Conservation (phyloP, 2,329 filamentous ascomycete genomes). For the Pyrenochaeta sp. region DNA sequence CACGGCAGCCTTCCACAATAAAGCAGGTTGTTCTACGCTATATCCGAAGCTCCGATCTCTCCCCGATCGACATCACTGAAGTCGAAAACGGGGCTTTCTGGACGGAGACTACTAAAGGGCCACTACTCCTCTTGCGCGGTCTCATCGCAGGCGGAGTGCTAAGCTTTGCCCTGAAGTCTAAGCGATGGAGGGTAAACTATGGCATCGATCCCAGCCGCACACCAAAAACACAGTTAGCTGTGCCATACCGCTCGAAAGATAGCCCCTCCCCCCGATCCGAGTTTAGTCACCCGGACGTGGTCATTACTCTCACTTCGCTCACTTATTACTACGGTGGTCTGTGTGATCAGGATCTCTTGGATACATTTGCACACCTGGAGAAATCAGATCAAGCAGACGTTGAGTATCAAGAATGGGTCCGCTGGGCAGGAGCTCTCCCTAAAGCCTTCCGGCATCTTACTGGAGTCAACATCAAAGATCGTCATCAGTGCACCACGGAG, state of each 20-base stretch:
- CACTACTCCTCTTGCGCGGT: conserved; percentile 59
- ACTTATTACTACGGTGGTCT: conserved; percentile 71
- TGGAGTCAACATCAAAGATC: conserved; percentile 54
- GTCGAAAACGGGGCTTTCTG: conserved; percentile 36
- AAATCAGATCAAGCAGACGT: conserved; percentile 56
- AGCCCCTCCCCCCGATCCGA: conserved; percentile 67
- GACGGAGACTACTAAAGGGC: conserved; percentile 34
- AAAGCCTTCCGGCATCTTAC: conserved; percentile 47
- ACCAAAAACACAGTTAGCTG: conserved; percentile 60
- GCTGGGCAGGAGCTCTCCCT: conserved; percentile 28
- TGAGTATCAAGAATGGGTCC: conserved; percentile 61
- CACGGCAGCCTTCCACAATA: conserved; percentile 36
- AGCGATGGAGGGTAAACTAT: conserved; percentile 70
- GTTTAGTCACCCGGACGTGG: conserved; percentile 63
- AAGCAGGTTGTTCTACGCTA: conserved; percentile 50
- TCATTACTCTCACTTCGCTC: conserved; percentile 9
- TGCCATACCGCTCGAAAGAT: conserved; percentile 71
- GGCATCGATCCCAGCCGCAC: conserved; percentile 57
- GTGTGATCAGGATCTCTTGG: conserved; percentile 55
- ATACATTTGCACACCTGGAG: conserved; percentile 56
- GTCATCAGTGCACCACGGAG: conserved; percentile 51
- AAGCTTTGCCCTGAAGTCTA: conserved; percentile 59
- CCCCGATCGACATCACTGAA: conserved; percentile 30
- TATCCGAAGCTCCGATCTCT: conserved; percentile 49
- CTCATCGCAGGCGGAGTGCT: conserved; percentile 64